Evolutionary conservation across 2,329 filamentous ascomycete species (phyloP), one percentile per base, ranked within the genome.

Genomic region (Hypoxylon sp.): DNA sequence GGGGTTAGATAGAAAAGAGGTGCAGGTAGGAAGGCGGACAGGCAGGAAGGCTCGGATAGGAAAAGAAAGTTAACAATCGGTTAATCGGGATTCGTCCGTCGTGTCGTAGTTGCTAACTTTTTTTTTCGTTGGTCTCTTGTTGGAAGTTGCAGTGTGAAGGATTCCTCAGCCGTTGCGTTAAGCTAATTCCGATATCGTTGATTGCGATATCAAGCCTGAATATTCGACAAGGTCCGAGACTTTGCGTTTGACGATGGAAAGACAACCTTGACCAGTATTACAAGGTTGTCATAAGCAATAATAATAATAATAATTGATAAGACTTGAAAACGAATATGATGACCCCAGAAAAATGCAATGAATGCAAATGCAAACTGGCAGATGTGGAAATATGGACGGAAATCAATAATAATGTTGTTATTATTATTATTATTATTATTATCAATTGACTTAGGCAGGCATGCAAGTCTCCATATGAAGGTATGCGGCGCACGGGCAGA

Each of bases 21-120:
- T n/a, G n/a, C n/a, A n/a, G n/a, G n/a, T n/a, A n/a, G n/a, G n/a
- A 49, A 48, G 35, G 41, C 40, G 42, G 32, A 19, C 35, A 19
- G 34, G 38, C 32, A 20, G 21, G 21, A 5, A 9, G 21, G 9
- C 6, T 6, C 6, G 5, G 21, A 25, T 6, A 9, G 21, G 9
- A 25, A 25, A 9, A 25, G 9, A 25, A 25, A 25, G 9, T 5
- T 6, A 23, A 44, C 46, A 41, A 35, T 42, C 44, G 48, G 48
- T 32, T 43, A 51, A 44, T 55, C 41, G 38, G 36, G 34, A n/a
- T n/a, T n/a, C n/a, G n/a, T n/a, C n/a, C n/a, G n/a, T n/a, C n/a
- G n/a, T n/a, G n/a, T n/a, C n/a, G n/a, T n/a, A n/a, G n/a, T n/a
- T n/a, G n/a, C n/a, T n/a, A n/a, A n/a, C n/a, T n/a, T n/a, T n/a